A percentile compares a stretch with the other conserved stretches of the same genome.
Conservation (phyloP, 2,329 filamentous ascomycete species). For the Colletotrichum scovillei region DNA sequence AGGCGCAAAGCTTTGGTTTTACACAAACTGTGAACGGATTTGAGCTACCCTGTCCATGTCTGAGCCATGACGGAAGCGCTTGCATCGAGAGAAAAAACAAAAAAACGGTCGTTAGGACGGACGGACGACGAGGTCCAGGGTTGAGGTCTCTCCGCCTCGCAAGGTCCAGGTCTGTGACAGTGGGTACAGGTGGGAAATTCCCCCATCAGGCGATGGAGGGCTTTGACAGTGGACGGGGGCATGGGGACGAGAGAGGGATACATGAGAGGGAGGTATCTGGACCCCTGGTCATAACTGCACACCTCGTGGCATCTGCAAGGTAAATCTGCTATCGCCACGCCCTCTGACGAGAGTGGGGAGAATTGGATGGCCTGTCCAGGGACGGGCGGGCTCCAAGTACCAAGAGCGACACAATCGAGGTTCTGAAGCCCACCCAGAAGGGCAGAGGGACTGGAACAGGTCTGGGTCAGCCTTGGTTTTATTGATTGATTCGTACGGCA, state of each 20-base stretch:
- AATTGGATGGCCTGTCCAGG: slow-evolving; percentile 1
- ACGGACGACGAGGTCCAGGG: slow-evolving; percentile 35
- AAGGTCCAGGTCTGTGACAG: slow-evolving; percentile 38
- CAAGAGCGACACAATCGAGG: not conserved
- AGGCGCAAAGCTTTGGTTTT: slow-evolving; percentile 35
- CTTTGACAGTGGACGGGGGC: slow-evolving; percentile 38
- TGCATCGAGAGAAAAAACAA: slow-evolving; percentile 26
- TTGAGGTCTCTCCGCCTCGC: slow-evolving; percentile 36
- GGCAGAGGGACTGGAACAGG: not conserved
- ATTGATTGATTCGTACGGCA: not conserved
- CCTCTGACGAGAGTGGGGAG: slow-evolving; percentile 15
- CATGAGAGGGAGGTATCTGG: slow-evolving; percentile 32
- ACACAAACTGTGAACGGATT: slow-evolving; percentile 33
- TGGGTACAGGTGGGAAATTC: slow-evolving; percentile 35
- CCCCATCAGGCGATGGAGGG: slow-evolving; percentile 38
- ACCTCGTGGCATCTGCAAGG: slow-evolving; percentile 36
- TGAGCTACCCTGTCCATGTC: slow-evolving; percentile 37
- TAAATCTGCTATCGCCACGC: slow-evolving; percentile 34
- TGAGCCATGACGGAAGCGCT: slow-evolving; percentile 39
- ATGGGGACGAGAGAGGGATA: slow-evolving; percentile 31
- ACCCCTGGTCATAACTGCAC: slow-evolving; percentile 35
- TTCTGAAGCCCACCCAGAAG: slow-evolving; percentile 6
- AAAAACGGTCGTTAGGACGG: slow-evolving; percentile 37
- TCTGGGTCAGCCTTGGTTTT: not conserved
- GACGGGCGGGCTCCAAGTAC: not conserved